Base-by-base conservation (phyloP, 305 asterid species). In the Ilex paraguariensis region DNA sequence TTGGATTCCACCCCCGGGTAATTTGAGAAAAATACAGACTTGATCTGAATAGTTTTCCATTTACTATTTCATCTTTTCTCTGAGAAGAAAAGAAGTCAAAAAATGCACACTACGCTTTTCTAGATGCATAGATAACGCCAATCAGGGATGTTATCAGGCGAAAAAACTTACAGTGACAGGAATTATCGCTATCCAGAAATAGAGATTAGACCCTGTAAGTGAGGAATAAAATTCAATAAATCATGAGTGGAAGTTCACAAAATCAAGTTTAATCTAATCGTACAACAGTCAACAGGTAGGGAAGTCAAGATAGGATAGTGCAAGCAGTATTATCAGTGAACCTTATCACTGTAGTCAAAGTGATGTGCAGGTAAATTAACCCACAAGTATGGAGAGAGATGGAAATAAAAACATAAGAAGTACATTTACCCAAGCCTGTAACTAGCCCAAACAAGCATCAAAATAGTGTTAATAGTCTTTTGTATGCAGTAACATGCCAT, bases 171-270 rank as follows among this genome's bases (percentile, higher is more conserved):
- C 97, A 59, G 76, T 69, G 78, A 83, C 60, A 13, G 97, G 99
- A 67, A 94, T 88, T 62, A 84, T 78, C 17, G 99, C 95, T 68
- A 94, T 90, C 99, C 99, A 88, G 77, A 94, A 94, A 73, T 90
- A 94, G 59, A 90, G 96, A 84, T 94, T 88, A 4, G 99, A 94
- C 67, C 98, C 99, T 94, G 93, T 83, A 72, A 63, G 60, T 65
- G 8, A 42, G n/a, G 42, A 36, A 36, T 36, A 48, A 57, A 66
- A 66, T 63, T 53, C 59, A 45, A 72, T 62, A 44, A 11, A 49
- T n/a, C 42, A 8, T 36, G 6, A 49, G 14, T 5, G 16, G 14
- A 49, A 12, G 53, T 49, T 49, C 13, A 12, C 16, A 49, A 49
- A 49, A 49, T 49, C 11, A n/a, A 49, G 53, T 49, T 49, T 49